Evolutionary conservation across 495 filamentous ascomycete species (phyloP), one percentile per base, ranked within the genome.

Genomic region (Eremomyces bilateralis): DNA sequence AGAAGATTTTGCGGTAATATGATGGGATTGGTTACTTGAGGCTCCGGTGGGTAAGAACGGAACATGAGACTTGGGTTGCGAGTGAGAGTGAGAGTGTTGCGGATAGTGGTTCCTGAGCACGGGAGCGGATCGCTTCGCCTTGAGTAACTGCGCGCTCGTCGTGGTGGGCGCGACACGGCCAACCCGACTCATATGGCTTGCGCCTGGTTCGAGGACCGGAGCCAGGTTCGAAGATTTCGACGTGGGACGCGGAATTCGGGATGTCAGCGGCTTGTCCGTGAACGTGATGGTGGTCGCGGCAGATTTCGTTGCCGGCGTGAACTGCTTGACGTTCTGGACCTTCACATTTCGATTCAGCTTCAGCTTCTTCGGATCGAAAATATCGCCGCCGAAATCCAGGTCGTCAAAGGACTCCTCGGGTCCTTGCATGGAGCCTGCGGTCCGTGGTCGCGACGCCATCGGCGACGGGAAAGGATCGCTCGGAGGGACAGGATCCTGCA

Each of bases 281-380:
- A 94, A 94, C 15, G 80, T 92, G 36, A 95, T 56, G 11, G 82
- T 83, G 24, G 82, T 80, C n/a, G n/a, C n/a, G 8, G 80, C 71
- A 4, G 81, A 69, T 28, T 64, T 60, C 43, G 80, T 40, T 10
- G 36, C 75, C 31, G 73, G 65, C 63, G 60, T 13, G 52, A 55
- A 34, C 76, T 75, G 44, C 74, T 83, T 29, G 61, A 57, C 41
- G 30, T 8, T 10, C 10, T 8, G 10, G 46, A 83, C 67, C 52
- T 85, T 85, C 40, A 97, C 65, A 45, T 97, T 94, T 31, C 80
- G 82, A 49, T 97, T 90, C n/a, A 93, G 56, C 6, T 77, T 79
- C 12, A 77, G 59, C 49, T 88, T 92, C 36, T 60, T 65, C 8
- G 76, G 67, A 44, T 76, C 69, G 44, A 95, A 83, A 11, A 78